Conservation (phyloP, 139 green algal species). For the Volvox africanus region DNA sequence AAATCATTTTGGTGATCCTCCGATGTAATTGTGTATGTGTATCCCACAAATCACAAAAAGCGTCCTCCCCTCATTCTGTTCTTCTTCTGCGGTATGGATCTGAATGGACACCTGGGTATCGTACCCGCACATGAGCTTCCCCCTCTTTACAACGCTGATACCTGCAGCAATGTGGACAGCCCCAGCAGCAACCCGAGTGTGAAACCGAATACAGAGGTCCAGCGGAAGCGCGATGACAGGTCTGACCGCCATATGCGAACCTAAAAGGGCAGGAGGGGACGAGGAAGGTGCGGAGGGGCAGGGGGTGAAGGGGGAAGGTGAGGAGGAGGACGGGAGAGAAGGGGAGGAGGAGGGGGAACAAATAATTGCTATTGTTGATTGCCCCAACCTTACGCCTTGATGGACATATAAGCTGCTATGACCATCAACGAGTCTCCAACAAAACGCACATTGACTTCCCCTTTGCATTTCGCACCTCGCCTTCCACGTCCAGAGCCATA, state of each 20-base stretch:
- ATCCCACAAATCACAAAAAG: no score
- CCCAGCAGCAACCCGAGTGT: slow-evolving; percentile 30
- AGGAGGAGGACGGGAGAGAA: background rate
- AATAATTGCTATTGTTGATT: no score
- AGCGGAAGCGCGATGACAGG: background rate
- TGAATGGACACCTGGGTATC: no score
- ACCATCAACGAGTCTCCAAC: no score
- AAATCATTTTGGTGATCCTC: no score
- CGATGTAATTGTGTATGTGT: no score
- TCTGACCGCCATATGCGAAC: background rate
- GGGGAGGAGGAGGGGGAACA: background rate
- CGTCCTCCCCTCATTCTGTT: no score
- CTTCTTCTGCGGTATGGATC: no score
- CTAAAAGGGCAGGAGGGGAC: background rate
- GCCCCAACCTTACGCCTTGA: no score
- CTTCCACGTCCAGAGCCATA: background rate
- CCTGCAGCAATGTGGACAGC: slow-evolving; percentile 44
- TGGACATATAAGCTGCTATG: no score
- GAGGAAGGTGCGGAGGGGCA: background rate
- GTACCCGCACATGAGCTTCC: no score
- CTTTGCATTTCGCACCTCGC: background rate
- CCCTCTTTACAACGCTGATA: background rate
- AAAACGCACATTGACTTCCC: no score
- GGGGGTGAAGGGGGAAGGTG: background rate
- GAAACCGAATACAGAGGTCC: slow-evolving; percentile 34